Base-by-base conservation (phyloP, 495 filamentous ascomycete genomes). In the Cairneyella variabilis region DNA sequence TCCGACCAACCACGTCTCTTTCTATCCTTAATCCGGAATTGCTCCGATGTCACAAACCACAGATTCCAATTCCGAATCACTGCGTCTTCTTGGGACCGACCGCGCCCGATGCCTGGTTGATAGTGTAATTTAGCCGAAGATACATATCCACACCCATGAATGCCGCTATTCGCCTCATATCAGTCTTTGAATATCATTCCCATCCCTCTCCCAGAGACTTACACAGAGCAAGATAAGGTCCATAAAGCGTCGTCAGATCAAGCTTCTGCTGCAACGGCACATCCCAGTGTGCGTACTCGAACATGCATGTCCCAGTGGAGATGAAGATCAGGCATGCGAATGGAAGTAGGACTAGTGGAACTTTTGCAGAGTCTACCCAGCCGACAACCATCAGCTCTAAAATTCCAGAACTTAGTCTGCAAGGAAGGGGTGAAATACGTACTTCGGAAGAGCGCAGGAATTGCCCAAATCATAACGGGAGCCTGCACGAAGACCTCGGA, bases 231-330 rank as follows among this genome's bases (percentile, higher is more conserved):
- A 57, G 17, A 46, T 63, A 63, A 26, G 60, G 57, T 10, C 44
- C 53, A 37, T 63, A 63, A 0, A 63, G 49, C 3, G 44, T 56
- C 1, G 36, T 48, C 43, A 63, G 17, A 18, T 37, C 36, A 10
- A 63, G 20, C 47, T 54, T 59, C 20, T 59, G 42, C 10, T 27
- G 3, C 20, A 53, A n/a, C 0, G 60, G 53, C 1, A 51, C 38
- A 25, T 43, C 12, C 60, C 60, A 63, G 34, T 20, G 43, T 6
- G 16, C 83, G 47, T 63, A 71, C 42, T 77, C 75, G 9, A 74
- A 70, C 25, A 88, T 77, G 68, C 89, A 95, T 3, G 83, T 78
- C 3, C 79, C 55, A 0, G 90, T 89, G 0, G 90, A 91, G 51
- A 95, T 58, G 32, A 80, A 83, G 8, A 83, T 83, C 64, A 90